Conservation (phyloP, 1,139 yeast species). For the Blastobotrys aristatus region DNA sequence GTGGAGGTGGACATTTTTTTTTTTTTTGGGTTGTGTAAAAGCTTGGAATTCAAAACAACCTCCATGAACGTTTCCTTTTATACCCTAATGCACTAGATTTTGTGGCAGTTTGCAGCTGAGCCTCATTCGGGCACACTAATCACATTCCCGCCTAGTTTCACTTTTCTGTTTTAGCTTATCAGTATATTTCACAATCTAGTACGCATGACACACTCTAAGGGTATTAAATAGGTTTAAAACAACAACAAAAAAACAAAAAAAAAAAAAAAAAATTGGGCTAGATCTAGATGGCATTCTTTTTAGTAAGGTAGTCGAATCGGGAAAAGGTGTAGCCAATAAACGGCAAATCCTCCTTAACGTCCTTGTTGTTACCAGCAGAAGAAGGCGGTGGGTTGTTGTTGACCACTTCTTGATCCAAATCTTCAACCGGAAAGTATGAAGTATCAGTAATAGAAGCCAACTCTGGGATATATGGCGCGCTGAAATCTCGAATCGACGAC, state of each 20-base stretch:
- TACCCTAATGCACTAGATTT: no score
- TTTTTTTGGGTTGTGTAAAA: no score
- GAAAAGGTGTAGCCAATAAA: conserved; percentile 96
- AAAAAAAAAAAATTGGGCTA: not conserved
- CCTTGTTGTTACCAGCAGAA: conserved; percentile 45
- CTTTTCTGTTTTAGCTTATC: no score
- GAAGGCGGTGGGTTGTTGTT: conserved; percentile 42
- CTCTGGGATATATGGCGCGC: conserved; percentile 90
- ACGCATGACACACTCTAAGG: no score
- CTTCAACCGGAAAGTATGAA: conserved; percentile 97
- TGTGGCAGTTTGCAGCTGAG: no score
- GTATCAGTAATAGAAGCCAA: conserved; percentile 90
- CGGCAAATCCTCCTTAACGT: conserved; percentile 83
- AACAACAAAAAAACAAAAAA: not conserved
- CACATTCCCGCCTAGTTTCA: no score
- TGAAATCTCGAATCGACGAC: conserved; percentile 87
- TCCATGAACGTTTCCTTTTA: no score
- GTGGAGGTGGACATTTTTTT: conserved; percentile 4
- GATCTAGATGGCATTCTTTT: conserved; percentile 67
- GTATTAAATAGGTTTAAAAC: no score
- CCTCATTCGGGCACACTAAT: no score
- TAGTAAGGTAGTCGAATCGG: conserved; percentile 84
- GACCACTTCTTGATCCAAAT: conserved; percentile 90
- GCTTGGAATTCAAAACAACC: no score
- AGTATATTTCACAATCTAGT: no score